phyloP scores from a whole-genome alignment of 768 basidiomycete genomes.

The Plicaturopsis crispa region DNA sequence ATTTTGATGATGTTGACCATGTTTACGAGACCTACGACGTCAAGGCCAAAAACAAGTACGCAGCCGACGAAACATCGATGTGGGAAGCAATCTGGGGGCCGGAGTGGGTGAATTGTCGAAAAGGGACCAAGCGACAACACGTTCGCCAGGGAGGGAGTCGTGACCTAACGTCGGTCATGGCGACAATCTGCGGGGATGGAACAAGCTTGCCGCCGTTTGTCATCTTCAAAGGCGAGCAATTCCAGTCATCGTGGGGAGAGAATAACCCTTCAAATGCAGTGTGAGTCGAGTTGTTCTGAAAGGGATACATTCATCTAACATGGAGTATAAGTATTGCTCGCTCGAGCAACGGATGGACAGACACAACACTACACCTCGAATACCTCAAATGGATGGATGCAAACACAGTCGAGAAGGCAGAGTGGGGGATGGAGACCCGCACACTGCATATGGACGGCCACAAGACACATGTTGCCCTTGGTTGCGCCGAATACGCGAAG shows the following conservation, averaged over 20 bases:
- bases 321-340: too few species aligned
- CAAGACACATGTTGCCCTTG: slow-evolving; percentile 29
- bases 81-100: too few species aligned
- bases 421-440: slow-evolving; percentile 12
- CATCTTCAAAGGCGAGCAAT: slow-evolving; percentile 31
- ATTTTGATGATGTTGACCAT: too few species aligned
- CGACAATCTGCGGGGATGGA: slow-evolving; percentile 33
- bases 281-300: slow-evolving; percentile 17
- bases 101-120: too few species aligned
- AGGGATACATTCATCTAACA: slow-evolving; percentile 7
- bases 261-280: slow-evolving; percentile 31
- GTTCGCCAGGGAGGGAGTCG: slow-evolving; percentile 15
- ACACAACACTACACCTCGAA: slow-evolving; percentile 24
- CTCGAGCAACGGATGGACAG: too few species aligned
- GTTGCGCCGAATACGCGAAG: slow-evolving; percentile 29
- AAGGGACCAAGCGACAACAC: too few species aligned
- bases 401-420: slow-evolving; percentile 26
- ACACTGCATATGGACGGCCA: slow-evolving; percentile 40
- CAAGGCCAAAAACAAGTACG: too few species aligned
- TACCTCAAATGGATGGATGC: slow-evolving; percentile 33
- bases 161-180: slow-evolving; percentile 27
- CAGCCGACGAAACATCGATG: too few species aligned
- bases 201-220: slow-evolving; percentile 25
- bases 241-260: slow-evolving; percentile 27
- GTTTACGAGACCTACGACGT: too few species aligned